Percentiles rank a stretch among this genome's conserved stretches.
phyloP scores from a whole-genome alignment of 331 rosid species.

The Stylosanthes scabra region DNA sequence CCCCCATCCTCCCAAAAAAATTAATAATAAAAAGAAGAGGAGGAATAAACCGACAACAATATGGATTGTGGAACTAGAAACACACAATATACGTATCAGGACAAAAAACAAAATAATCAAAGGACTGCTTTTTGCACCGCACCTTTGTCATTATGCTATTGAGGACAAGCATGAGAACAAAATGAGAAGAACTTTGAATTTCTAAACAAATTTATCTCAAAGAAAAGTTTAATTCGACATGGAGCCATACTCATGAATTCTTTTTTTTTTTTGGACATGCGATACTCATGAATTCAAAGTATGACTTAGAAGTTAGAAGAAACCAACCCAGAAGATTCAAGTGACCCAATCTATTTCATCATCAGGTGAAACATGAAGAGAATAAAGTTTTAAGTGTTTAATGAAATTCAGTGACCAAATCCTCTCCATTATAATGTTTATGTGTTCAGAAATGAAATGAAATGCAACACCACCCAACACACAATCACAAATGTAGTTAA shows the following conservation, averaged over 20 bases:
- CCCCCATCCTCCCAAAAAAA: not conserved
- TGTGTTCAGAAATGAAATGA: not conserved
- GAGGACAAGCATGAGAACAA: not conserved
- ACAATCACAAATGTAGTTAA: not conserved
- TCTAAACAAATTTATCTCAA: not conserved
- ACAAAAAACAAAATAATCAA: not conserved
- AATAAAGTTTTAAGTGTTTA: not conserved
- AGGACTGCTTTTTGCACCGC: not conserved
- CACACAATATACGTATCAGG: not conserved
- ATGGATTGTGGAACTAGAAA: not conserved
- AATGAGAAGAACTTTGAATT: not conserved
- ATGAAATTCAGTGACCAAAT: not conserved
- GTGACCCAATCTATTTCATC: not conserved
- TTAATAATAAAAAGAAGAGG: not conserved
- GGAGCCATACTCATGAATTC: not conserved
- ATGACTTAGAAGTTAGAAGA: not conserved
- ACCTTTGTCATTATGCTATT: not conserved
- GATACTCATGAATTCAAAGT: not conserved
- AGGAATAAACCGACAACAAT: not conserved
- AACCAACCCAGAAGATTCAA: not conserved
- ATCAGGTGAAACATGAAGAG: not conserved
- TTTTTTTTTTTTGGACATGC: too few relatives aligned
- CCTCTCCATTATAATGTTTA: conserved; percentile 2
- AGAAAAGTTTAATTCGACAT: not conserved
- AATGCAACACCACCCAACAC: conserved; percentile 21